These are phyloP conservation scores for Limnanthes douglasii DNA, from an alignment of 345 rosid genomes.

Conservation along the genomic window DNA sequence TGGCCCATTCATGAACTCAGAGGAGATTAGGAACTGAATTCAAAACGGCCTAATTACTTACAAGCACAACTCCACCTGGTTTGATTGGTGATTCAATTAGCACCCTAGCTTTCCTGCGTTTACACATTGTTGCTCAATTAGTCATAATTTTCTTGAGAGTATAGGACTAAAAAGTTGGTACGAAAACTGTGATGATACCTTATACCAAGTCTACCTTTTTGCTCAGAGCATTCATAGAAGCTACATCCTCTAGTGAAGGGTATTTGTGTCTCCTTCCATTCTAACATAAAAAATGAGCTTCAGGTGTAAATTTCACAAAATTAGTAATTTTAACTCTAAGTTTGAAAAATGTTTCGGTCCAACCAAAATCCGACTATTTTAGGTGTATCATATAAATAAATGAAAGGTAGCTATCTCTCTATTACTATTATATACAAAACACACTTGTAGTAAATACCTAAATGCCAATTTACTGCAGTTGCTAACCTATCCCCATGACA, in stretches of 20 bases:
- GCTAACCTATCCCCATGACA: conserved; percentile 24
- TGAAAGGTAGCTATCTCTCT: no score
- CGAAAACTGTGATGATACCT: conserved; percentile 14
- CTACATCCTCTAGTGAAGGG: conserved; percentile 59
- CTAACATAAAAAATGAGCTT: conserved; percentile 26
- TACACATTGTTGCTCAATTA: neutral
- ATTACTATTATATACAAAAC: no score
- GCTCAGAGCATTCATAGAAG: conserved; percentile 30
- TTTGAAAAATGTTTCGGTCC: neutral
- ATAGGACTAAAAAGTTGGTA: neutral
- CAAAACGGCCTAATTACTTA: conserved; percentile 10
- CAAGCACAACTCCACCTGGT: conserved; percentile 51
- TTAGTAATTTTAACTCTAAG: neutral
- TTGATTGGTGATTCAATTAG: conserved; percentile 44
- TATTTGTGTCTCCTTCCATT: conserved; percentile 34
- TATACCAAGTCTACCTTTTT: conserved; percentile 15
- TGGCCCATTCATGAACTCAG: no score
- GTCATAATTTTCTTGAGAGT: no score
- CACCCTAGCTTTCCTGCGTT: conserved; percentile 41
- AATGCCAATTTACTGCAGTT: conserved; percentile 39
- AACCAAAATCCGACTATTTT: neutral
- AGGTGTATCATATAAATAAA: no score
- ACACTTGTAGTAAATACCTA: no score
- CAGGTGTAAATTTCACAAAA: no score
- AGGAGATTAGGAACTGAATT: no score